Conservation (phyloP, 176 grass and related monocot species). For the Musa itinerans region DNA sequence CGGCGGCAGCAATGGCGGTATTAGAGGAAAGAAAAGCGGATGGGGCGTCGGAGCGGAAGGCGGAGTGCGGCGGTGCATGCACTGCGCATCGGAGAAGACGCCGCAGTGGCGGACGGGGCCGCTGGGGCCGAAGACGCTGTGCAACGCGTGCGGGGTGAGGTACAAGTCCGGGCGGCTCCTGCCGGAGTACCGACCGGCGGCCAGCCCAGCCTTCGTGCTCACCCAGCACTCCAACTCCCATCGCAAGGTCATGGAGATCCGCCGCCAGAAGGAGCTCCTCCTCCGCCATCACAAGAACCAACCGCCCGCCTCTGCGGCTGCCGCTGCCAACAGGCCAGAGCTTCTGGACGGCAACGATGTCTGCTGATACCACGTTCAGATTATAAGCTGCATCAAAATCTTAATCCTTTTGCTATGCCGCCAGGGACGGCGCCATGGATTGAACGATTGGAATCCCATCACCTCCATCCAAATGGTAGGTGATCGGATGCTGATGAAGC, state of each 20-base stretch:
- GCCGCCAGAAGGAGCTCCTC: slow-evolving; percentile 88
- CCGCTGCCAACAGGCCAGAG: too few species aligned
- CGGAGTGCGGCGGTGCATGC: slow-evolving; percentile 73
- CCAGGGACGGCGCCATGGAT: too few species aligned
- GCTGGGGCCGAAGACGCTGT: slow-evolving; percentile 86
- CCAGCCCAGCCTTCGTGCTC: slow-evolving; percentile 82
- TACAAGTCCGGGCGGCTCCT: slow-evolving; percentile 83
- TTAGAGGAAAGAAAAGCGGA: not conserved
- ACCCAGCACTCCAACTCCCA: slow-evolving; percentile 99
- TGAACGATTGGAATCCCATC: too few species aligned
- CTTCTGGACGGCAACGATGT: not conserved
- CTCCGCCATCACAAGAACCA: slow-evolving; percentile 30
- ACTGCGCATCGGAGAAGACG: slow-evolving; percentile 98
- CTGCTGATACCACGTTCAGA: not conserved
- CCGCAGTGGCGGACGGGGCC: slow-evolving; percentile 96
- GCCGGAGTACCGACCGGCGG: slow-evolving; percentile 89
- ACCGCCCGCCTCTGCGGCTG: not conserved
- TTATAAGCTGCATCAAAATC: not conserved
- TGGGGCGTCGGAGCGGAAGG: slow-evolving; percentile 1
- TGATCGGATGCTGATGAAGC: not conserved
- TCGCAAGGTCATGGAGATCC: slow-evolving; percentile 98
- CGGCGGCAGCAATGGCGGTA: too few species aligned
- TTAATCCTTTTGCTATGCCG: too few species aligned
- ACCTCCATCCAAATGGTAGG: too few species aligned
- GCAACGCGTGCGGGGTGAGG: slow-evolving; percentile 94